Conservation (phyloP, 73 alveolate species). For the Paraurostyla sp. region DNA sequence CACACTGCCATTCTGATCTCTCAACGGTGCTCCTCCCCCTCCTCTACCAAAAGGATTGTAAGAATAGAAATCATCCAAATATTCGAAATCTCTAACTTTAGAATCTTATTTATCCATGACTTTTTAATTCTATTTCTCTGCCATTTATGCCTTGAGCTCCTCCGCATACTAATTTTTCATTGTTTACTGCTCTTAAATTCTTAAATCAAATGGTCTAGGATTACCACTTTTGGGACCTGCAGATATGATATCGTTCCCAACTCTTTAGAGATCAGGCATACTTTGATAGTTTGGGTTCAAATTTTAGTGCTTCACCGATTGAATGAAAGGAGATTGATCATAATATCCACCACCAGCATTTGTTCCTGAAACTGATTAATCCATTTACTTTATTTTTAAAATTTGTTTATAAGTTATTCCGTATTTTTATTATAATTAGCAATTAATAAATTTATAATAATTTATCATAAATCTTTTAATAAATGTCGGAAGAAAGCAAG, state of each 20-base stretch:
- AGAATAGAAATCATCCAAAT: neutral
- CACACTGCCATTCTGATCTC: constrained; percentile 71
- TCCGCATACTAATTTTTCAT: constrained; percentile 5
- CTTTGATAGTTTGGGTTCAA: constrained; percentile 39
- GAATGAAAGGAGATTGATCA: constrained; percentile 27
- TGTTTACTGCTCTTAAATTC: neutral
- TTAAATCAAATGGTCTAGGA: constrained; percentile 37
- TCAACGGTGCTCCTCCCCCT: constrained; percentile 77
- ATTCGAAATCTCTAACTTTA: constrained; percentile 21
- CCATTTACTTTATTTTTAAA: neutral
- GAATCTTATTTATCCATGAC: constrained; percentile 12
- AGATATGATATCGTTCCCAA: constrained; percentile 14
- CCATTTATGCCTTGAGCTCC: constrained; percentile 26
- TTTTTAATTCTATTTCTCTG: constrained; percentile 9
- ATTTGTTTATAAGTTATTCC: neutral
- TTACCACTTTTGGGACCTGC: constrained; percentile 43
- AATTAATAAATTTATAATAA: neutral
- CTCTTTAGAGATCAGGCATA: constrained; percentile 44
- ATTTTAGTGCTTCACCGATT: constrained; percentile 17
- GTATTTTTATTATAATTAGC: neutral
- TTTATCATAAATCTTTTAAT: neutral
- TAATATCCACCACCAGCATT: constrained; percentile 24
- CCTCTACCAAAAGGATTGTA: constrained; percentile 80
- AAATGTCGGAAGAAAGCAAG: neutral
- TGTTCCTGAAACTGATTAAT: neutral